These are phyloP conservation scores for Citrus australasica DNA, from an alignment of 345 rosid species.

Conservation along the genomic window DNA sequence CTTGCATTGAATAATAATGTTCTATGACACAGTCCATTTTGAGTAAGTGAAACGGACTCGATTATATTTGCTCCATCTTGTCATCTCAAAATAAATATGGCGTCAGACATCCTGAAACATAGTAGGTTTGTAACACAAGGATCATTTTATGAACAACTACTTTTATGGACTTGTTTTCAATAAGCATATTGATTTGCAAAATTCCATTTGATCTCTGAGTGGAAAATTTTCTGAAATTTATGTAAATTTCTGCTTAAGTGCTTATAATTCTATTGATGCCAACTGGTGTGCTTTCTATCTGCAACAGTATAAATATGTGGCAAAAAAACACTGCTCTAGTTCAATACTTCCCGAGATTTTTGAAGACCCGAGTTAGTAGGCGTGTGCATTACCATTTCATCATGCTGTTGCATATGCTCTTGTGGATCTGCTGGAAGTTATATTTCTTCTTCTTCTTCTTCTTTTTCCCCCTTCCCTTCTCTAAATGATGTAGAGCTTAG, in stretches of 20 bases:
- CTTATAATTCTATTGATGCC: not conserved
- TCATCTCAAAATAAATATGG: not conserved
- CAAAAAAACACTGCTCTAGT: conserved; percentile 22
- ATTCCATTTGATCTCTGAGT: no score
- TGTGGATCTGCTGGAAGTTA: not conserved
- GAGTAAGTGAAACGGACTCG: not conserved
- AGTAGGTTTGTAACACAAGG: not conserved
- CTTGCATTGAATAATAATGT: not conserved
- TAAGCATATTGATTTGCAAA: no score
- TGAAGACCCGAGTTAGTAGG: not conserved
- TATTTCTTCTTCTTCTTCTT: not conserved
- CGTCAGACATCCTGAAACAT: not conserved
- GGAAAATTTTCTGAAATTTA: no score
- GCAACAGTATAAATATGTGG: conserved; percentile 25
- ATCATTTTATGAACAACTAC: not conserved
- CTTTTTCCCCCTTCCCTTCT: no score
- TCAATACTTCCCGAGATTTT: conserved; percentile 13
- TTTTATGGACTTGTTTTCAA: not conserved
- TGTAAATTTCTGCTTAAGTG: not conserved
- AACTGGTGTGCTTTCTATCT: not conserved
- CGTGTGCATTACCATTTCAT: not conserved
- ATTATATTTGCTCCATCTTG: not conserved
- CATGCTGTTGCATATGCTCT: not conserved
- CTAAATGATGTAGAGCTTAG: not conserved
- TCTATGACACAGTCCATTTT: not conserved